Conservation (phyloP, 495 filamentous ascomycete genomes). For the Evernia prunastri region DNA sequence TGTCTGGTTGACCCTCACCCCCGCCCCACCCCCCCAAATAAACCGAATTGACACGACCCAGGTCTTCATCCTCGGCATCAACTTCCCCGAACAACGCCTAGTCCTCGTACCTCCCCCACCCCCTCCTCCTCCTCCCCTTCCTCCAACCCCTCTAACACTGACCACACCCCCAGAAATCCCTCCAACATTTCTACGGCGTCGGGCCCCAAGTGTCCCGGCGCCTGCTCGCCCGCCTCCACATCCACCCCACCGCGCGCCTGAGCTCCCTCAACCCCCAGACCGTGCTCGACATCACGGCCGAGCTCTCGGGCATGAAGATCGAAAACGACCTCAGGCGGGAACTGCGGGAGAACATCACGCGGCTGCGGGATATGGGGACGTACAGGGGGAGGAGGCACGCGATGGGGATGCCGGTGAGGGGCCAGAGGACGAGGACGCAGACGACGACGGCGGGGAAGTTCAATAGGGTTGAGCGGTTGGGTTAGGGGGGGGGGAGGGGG, state of each 20-base stretch:
- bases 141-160: conserved; percentile 15
- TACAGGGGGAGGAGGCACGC: conserved; percentile 89
- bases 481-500: conserved; percentile 20
- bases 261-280: conserved; percentile 63
- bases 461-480: conserved; percentile 68
- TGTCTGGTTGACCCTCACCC: no score
- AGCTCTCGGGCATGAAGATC: conserved; percentile 85
- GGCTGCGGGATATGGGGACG: conserved; percentile 83
- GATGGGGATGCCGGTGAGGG: conserved; percentile 77
- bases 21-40: neutral
- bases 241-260: conserved; percentile 73
- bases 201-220: conserved; percentile 62
- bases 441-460: conserved; percentile 70
- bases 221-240: conserved; percentile 78
- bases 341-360: conserved; percentile 73
- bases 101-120: conserved; percentile 55
- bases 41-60: conserved; percentile 19
- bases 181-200: conserved; percentile 85
- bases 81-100: conserved; percentile 74
- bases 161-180: conserved; percentile 56
- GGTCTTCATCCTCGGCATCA: conserved; percentile 81
- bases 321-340: conserved; percentile 80
- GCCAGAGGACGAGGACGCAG: conserved; percentile 80
- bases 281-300: conserved; percentile 69
- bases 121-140: conserved; percentile 9